These are phyloP conservation scores for Spiromastix sp. DNA, from an alignment of 2,329 filamentous ascomycete species.

Conservation along the genomic window DNA sequence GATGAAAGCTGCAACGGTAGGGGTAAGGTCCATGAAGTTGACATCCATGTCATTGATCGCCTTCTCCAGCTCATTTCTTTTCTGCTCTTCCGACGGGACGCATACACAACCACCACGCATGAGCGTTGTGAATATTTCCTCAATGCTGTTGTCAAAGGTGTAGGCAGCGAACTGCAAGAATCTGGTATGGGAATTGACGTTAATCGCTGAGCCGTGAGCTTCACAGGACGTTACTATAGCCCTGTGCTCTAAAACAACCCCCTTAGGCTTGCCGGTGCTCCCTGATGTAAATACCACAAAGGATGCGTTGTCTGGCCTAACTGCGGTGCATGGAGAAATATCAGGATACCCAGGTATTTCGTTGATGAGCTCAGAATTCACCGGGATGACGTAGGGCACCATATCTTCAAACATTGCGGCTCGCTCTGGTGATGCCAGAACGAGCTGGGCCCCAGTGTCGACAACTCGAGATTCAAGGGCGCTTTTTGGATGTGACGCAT, in stretches of 20 bases:
- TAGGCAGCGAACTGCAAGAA: slow-evolving; percentile 37
- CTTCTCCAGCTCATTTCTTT: slow-evolving; percentile 38
- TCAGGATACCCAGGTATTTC: slow-evolving; percentile 12
- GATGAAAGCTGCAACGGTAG: slow-evolving; percentile 32
- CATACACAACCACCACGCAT: slow-evolving; percentile 38
- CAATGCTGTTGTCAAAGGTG: slow-evolving; percentile 35
- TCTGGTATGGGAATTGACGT: slow-evolving; percentile 17
- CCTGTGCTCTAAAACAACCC: slow-evolving; percentile 26
- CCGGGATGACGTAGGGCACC: slow-evolving; percentile 22
- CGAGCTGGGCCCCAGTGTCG: slow-evolving; percentile 21
- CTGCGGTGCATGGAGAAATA: slow-evolving; percentile 1
- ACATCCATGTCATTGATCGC: slow-evolving; percentile 41
- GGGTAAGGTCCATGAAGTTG: slow-evolving; percentile 37
- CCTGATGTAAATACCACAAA: slow-evolving; percentile 30
- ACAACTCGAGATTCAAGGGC: slow-evolving; percentile 24
- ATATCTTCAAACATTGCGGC: slow-evolving; percentile 18
- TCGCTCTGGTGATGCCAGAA: slow-evolving; percentile 24
- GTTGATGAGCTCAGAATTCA: slow-evolving; percentile 22
- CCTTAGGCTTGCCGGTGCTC: slow-evolving; percentile 28
- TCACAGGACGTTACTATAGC: slow-evolving; percentile 23
- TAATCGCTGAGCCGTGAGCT: slow-evolving; percentile 19
- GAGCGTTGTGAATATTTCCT: slow-evolving; percentile 28
- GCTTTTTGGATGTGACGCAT: slow-evolving; percentile 24
- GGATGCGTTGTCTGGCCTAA: slow-evolving; percentile 20
- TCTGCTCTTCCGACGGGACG: slow-evolving; percentile 36